Evolutionary conservation across 331 rosid genomes (phyloP).

Genomic region (Ulmus americana): DNA sequence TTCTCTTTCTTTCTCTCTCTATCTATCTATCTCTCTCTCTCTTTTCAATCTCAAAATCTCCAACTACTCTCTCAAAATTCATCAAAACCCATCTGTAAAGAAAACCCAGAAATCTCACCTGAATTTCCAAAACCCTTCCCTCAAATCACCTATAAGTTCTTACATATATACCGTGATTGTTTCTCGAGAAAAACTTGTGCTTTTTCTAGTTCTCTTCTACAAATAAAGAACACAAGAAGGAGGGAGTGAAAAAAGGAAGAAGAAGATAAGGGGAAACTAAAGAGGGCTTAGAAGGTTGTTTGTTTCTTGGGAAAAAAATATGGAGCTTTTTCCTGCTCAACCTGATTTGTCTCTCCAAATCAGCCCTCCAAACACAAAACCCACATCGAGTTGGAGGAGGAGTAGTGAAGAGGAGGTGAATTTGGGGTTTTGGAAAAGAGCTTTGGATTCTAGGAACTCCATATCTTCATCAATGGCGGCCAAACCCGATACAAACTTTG

Average conservation of each 20-base stretch:
- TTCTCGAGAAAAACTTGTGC: background rate
- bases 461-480: slow-evolving; percentile 43
- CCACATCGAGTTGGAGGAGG: slow-evolving; percentile 58
- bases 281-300: background rate
- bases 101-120: slow-evolving; percentile 32
- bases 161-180: background rate
- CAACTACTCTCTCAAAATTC: slow-evolving; percentile 56
- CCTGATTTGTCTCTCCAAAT: slow-evolving; percentile 95
- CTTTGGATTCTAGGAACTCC: slow-evolving; percentile 55
- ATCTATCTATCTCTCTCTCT: slow-evolving; percentile 31
- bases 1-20: slow-evolving; percentile 21
- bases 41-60: slow-evolving; percentile 51
- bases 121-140: slow-evolving; percentile 25
- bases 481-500: slow-evolving; percentile 34
- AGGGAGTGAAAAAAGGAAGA: background rate
- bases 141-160: background rate
- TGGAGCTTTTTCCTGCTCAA: slow-evolving; percentile 96
- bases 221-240: background rate
- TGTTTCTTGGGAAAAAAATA: slow-evolving; percentile 1
- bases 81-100: slow-evolving; percentile 43
- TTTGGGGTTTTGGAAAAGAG: slow-evolving; percentile 90
- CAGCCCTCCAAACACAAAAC: slow-evolving; percentile 78
- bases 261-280: background rate
- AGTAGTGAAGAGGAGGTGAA: slow-evolving; percentile 47
- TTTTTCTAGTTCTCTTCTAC: background rate